These are phyloP conservation scores for Amanita thiersii DNA, from an alignment of 768 basidiomycete genomes.

Conservation along the genomic window DNA sequence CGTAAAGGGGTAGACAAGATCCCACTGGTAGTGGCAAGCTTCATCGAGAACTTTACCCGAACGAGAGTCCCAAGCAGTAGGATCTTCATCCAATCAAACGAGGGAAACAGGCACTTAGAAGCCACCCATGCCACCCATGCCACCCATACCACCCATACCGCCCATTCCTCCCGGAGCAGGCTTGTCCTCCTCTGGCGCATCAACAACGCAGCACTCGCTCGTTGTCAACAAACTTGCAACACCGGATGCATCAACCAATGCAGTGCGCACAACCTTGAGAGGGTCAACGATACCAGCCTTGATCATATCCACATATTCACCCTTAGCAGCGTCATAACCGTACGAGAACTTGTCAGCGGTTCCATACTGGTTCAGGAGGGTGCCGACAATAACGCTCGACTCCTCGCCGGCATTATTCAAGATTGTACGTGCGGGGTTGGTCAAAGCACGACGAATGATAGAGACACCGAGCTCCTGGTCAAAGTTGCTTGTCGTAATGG, in stretches of 20 bases:
- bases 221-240: conserved; percentile 94
- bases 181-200: conserved; percentile 76
- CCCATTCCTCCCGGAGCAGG: conserved; percentile 33
- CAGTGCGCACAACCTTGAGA: conserved; percentile 90
- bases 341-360: conserved; percentile 68
- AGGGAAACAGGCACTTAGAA: conserved; percentile 3
- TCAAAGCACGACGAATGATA: conserved; percentile 84
- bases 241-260: conserved; percentile 85
- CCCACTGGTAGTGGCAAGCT: too few species aligned
- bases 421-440: conserved; percentile 80
- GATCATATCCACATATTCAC: conserved; percentile 95
- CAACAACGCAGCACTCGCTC: conserved; percentile 87
- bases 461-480: conserved; percentile 95
- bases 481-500: conserved; percentile 82
- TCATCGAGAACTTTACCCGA: too few species aligned
- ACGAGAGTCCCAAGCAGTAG: too few species aligned
- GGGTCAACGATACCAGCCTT: conserved; percentile 92
- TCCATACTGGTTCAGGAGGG: conserved; percentile 64
- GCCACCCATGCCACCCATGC: conserved; percentile 23
- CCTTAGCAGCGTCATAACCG: conserved; percentile 90
- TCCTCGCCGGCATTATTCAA: conserved; percentile 94
- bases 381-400: conserved; percentile 86
- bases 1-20: too few species aligned
- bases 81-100: too few species aligned
- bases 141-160: conserved; percentile 36